A percentile compares a stretch with the other conserved stretches of the same genome.
Evolutionary conservation across 2,329 filamentous ascomycete species (phyloP).

Genomic region (Colletotrichum eleusines): DNA sequence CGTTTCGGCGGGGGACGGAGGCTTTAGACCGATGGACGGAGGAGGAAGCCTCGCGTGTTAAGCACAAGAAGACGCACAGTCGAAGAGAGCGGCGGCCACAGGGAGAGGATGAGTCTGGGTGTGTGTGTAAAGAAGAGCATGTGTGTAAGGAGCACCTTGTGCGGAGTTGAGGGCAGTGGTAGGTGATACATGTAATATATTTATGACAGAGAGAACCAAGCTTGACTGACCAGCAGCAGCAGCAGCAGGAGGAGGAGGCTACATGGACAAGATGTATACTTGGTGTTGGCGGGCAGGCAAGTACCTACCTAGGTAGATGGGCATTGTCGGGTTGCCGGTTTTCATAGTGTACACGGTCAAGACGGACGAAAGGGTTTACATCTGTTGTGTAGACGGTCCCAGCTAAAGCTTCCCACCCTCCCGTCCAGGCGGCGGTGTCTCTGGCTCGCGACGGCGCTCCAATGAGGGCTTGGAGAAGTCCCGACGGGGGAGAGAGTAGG

Average conservation of each 20-base stretch:
- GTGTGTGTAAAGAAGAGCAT: constrained; percentile 1
- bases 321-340: constrained; percentile 14
- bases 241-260: neutral
- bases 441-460: constrained; percentile 22
- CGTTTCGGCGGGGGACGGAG: constrained; percentile 17
- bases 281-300: constrained; percentile 20
- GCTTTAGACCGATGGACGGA: constrained; percentile 15
- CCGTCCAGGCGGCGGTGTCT: constrained; percentile 33
- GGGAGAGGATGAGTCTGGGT: neutral
- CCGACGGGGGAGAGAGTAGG: constrained; percentile 19
- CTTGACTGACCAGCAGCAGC: neutral
- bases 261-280: constrained; percentile 7
- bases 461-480: constrained; percentile 19
- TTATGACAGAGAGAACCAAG: too few species aligned
- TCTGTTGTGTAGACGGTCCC: too few species aligned
- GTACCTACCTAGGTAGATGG: constrained; percentile 5
- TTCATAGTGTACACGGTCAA: neutral
- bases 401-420: constrained; percentile 41
- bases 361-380: constrained; percentile 16
- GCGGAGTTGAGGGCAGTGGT: too few species aligned
- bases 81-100: neutral
- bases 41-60: constrained; percentile 1
- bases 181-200: too few species aligned
- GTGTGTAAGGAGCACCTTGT: constrained; percentile 6
- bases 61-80: neutral